A percentile compares a stretch with the other conserved stretches of the same genome.
Conservation (phyloP, 805 yeast genomes). For the Candida silvicultrix region DNA sequence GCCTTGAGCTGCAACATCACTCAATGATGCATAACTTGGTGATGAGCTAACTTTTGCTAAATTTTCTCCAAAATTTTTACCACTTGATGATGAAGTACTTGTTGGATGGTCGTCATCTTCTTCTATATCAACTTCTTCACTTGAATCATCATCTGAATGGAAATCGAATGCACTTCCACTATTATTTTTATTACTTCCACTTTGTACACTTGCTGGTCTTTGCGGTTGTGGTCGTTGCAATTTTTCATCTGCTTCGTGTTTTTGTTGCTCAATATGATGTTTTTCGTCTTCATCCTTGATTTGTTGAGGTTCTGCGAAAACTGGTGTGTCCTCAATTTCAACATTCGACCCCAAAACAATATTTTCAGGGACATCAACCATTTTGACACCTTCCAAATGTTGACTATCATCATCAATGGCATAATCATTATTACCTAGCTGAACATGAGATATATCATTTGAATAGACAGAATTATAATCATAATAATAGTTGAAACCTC, state of each 20-base stretch:
- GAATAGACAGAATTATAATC: slow-evolving; percentile 77
- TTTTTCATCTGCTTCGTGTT: neutral
- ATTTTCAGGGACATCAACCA: slow-evolving; percentile 23
- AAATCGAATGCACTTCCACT: neutral
- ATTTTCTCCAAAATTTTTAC: slow-evolving; percentile 2
- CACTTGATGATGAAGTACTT: neutral
- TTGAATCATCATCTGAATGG: neutral
- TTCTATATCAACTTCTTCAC: neutral
- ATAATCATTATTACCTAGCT: slow-evolving; percentile 10
- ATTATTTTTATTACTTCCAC: neutral
- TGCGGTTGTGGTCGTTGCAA: neutral
- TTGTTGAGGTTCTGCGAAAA: slow-evolving; percentile 1
- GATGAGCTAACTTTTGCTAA: slow-evolving; percentile 17
- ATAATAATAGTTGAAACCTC: slow-evolving; percentile 74
- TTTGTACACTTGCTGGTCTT: neutral
- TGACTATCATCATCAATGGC: slow-evolving; percentile 18
- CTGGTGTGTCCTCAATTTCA: slow-evolving; percentile 12
- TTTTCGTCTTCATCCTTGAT: neutral
- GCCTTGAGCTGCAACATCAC: slow-evolving; percentile 45
- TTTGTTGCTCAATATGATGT: neutral
- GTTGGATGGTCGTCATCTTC: neutral
- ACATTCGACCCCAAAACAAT: slow-evolving; percentile 22
- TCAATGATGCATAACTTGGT: slow-evolving; percentile 39
- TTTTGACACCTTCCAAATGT: slow-evolving; percentile 20
- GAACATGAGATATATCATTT: slow-evolving; percentile 29